A percentile compares a stretch with the other conserved stretches of the same genome.
Conservation (phyloP, 805 yeast genomes). For the Scheffersomyces lignosus region DNA sequence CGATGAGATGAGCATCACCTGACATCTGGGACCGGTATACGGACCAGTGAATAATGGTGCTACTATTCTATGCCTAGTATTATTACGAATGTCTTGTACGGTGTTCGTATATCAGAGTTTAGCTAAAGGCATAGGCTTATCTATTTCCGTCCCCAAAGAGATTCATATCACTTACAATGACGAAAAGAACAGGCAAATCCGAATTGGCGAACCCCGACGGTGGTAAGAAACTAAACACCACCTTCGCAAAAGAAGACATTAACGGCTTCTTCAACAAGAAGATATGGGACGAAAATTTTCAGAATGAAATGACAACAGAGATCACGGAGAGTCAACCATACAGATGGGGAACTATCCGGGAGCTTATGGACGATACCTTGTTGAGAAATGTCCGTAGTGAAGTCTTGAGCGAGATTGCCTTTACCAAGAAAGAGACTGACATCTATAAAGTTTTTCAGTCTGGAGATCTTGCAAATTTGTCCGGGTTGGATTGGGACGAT, state of each 20-base stretch:
- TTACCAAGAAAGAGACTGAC: slow-evolving; percentile 95
- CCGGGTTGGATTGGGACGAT: slow-evolving; percentile 80
- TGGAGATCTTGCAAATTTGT: slow-evolving; percentile 89
- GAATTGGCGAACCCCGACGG: too few relatives aligned
- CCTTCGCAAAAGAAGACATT: slow-evolving; percentile 34
- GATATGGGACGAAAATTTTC: slow-evolving; percentile 47
- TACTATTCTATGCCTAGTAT: too few relatives aligned
- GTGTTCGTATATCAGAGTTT: too few relatives aligned
- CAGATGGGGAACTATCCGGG: slow-evolving; percentile 82
- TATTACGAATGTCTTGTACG: too few relatives aligned
- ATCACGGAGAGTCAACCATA: slow-evolving; percentile 71
- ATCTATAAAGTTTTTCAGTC: slow-evolving; percentile 89
- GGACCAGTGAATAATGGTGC: too few relatives aligned
- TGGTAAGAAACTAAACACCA: slow-evolving; percentile 9
- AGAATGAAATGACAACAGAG: slow-evolving; percentile 35
- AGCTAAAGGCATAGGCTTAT: too few relatives aligned
- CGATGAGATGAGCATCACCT: too few relatives aligned
- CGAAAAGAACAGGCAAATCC: too few relatives aligned
- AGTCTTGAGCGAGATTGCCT: slow-evolving; percentile 78
- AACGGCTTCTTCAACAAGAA: slow-evolving; percentile 45
- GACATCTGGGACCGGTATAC: too few relatives aligned
- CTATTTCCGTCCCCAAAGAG: too few relatives aligned
- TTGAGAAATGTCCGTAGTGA: slow-evolving; percentile 81
- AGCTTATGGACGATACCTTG: slow-evolving; percentile 73
- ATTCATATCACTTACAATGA: too few relatives aligned